phyloP scores from a whole-genome alignment of 495 filamentous ascomycete genomes.

The Xylaria palmicola region DNA sequence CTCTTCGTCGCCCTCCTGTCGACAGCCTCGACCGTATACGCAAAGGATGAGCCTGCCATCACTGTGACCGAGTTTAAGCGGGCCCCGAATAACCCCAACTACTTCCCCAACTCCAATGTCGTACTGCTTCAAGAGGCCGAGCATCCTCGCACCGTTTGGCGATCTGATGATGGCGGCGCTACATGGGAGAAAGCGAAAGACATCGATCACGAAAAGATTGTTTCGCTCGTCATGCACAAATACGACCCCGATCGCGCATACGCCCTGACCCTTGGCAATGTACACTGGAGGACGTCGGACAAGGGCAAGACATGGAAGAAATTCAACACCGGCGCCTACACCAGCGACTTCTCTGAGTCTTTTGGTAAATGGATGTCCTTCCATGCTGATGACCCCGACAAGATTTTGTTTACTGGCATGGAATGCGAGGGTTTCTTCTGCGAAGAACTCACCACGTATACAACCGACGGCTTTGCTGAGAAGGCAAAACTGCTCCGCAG shows the following conservation, averaged over 20 bases:
- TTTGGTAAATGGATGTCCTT: slow-evolving; percentile 57
- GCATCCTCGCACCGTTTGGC: slow-evolving; percentile 55
- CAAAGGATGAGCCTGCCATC: slow-evolving; percentile 52
- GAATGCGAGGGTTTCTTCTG: slow-evolving; percentile 60
- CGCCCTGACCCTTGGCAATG: slow-evolving; percentile 60
- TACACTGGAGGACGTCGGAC: slow-evolving; percentile 79
- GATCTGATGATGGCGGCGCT: slow-evolving; percentile 75
- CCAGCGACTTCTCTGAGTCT: slow-evolving; percentile 44
- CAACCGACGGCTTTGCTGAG: slow-evolving; percentile 75
- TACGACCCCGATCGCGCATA: slow-evolving; percentile 78
- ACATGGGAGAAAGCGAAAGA: slow-evolving; percentile 66
- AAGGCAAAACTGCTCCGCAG: slow-evolving; percentile 59
- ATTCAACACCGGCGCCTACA: slow-evolving; percentile 59
- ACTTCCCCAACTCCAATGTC: slow-evolving; percentile 83
- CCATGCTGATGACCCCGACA: slow-evolving; percentile 75
- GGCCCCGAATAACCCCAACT: slow-evolving; percentile 63
- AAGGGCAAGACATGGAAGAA: slow-evolving; percentile 74
- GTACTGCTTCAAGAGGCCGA: slow-evolving; percentile 61
- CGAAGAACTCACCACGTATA: slow-evolving; percentile 68
- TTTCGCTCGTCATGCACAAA: slow-evolving; percentile 67
- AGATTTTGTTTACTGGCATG: slow-evolving; percentile 77
- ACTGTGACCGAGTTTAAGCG: slow-evolving; percentile 57
- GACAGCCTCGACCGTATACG: slow-evolving; percentile 38
- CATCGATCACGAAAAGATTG: slow-evolving; percentile 60
- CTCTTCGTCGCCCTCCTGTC: slow-evolving; percentile 28